Base-by-base conservation (phyloP, 129 eudicot genomes). In the Escallonia rubra region DNA sequence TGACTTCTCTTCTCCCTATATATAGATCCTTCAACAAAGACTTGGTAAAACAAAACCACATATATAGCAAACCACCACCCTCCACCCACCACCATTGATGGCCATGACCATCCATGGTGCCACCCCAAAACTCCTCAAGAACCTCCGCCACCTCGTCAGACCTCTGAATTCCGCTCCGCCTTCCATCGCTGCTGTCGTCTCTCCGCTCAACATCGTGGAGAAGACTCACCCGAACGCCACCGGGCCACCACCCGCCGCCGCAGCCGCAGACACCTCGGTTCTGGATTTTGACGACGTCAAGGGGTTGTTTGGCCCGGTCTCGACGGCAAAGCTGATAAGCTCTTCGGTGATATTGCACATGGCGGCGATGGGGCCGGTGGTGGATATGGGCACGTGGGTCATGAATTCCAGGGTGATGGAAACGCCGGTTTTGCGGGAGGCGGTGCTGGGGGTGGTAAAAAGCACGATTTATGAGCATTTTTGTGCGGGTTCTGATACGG, bases 381-480 rank as follows among this genome's bases (percentile, higher is more conserved):
- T 85, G 53, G 96, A 90, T 71, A 0, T 94, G 47, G 99, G 99
- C 4, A 66, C 66, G 70, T 85, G 96, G 94, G 86, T 94, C 1
- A 81, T 90, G 96, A 73, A 72, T 55, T 93, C 98, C 2, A 70
- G 67, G 71, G 45, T 85, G 23, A 80, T 94, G 92, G 75, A 75
- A 9, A 71, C 65, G 49, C 74, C 82, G 5, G 12, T 80, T 38
- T 15, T 75, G 43, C 76, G 79, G 51, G 79, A 79, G 61, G 23
- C 68, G 51, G 74, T 85, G 6, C 16, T 85, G 75, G 85, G 82
- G 12, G 42, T 23, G 2, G 75, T 81, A 0, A 77, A 85, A 57
- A 77, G 70, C 3, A 87, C 90, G 43, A 82, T 92, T 64, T 89
- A 82, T 69, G 94, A 83, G 23, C 99, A 94, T 48, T 94, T 94